phyloP scores from a whole-genome alignment of 2,329 filamentous ascomycete species.

The Clarireedia hainanense region DNA sequence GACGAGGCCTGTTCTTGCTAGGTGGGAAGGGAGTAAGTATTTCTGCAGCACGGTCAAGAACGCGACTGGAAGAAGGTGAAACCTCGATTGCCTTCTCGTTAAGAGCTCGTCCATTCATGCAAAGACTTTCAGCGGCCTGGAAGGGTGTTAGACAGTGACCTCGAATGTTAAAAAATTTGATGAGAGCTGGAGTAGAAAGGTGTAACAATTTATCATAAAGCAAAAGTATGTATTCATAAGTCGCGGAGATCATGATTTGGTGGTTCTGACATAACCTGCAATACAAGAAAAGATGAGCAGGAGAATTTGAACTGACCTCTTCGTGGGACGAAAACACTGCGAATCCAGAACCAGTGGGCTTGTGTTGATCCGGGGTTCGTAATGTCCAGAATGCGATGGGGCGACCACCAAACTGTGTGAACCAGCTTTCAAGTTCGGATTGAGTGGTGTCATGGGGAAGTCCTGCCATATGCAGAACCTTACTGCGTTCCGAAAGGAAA shows the following conservation, averaged over 20 bases:
- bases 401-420: conserved; percentile 94
- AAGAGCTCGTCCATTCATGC: conserved; percentile 96
- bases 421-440: conserved; percentile 98
- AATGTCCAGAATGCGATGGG: conserved; percentile 99
- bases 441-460: conserved; percentile 97
- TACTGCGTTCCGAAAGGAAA: conserved; percentile 92
- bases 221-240: conserved; percentile 25
- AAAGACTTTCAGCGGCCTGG: conserved; percentile 91
- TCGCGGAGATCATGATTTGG: conserved; percentile 22
- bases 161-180: conserved; percentile 26
- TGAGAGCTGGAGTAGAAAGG: conserved; percentile 14
- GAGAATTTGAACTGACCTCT: conserved; percentile 55
- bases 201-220: conserved; percentile 25
- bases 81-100: conserved; percentile 99
- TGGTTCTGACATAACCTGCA: conserved; percentile 22
- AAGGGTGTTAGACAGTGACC: conserved; percentile 29
- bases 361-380: conserved; percentile 95
- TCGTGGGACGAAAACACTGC: conserved; percentile 98
- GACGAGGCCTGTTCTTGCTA: conserved; percentile 94
- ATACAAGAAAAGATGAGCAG: conserved; percentile 21
- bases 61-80: conserved; percentile 91
- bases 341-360: conserved; percentile 97
- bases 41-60: conserved; percentile 89
- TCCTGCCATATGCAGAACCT: conserved; percentile 96
- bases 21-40: conserved; percentile 96